These are phyloP conservation scores for Blastobotrys malaysiensis DNA, from an alignment of 1,139 yeast species.

Conservation along the genomic window DNA sequence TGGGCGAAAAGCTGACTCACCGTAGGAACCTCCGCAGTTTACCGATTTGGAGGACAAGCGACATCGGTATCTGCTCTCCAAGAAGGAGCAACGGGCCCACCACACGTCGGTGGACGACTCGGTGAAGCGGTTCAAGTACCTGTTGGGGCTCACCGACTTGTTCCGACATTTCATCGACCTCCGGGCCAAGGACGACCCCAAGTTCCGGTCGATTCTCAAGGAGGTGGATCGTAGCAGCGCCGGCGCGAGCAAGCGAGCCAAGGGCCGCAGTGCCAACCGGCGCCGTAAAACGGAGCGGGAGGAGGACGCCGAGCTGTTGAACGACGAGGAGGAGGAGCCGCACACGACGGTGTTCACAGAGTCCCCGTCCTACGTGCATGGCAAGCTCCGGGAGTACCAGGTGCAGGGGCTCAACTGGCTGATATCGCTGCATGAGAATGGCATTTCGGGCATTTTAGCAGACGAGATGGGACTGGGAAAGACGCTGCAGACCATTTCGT, in stretches of 20 bases:
- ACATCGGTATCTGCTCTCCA: slow-evolving; percentile 16
- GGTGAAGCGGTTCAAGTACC: slow-evolving; percentile 68
- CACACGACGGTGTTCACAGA: slow-evolving; percentile 62
- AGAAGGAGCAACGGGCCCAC: slow-evolving; percentile 10
- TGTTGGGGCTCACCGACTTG: slow-evolving; percentile 76
- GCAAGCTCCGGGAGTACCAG: slow-evolving; percentile 48
- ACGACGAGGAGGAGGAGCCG: slow-evolving; percentile 49
- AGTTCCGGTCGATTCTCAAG: slow-evolving; percentile 53
- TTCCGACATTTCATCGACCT: slow-evolving; percentile 87
- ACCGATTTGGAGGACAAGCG: slow-evolving; percentile 15
- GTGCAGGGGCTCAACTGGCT: slow-evolving; percentile 93
- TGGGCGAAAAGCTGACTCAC: not conserved
- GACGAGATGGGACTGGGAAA: slow-evolving; percentile 99
- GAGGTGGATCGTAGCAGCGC: slow-evolving; percentile 45
- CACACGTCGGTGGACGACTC: slow-evolving; percentile 20
- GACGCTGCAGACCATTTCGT: slow-evolving; percentile 88
- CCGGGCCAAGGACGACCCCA: slow-evolving; percentile 73
- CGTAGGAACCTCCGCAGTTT: slow-evolving; percentile 9
- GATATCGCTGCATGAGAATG: slow-evolving; percentile 73
- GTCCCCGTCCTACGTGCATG: slow-evolving; percentile 60
- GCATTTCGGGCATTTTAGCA: slow-evolving; percentile 85
- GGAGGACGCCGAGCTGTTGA: slow-evolving; percentile 87
- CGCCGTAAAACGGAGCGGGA: slow-evolving; percentile 50
- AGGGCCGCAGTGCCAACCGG: slow-evolving; percentile 27
- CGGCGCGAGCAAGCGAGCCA: slow-evolving; percentile 14